These are phyloP conservation scores for Aureobasidium sp. DNA, from an alignment of 2,329 filamentous ascomycete genomes.

Conservation along the genomic window DNA sequence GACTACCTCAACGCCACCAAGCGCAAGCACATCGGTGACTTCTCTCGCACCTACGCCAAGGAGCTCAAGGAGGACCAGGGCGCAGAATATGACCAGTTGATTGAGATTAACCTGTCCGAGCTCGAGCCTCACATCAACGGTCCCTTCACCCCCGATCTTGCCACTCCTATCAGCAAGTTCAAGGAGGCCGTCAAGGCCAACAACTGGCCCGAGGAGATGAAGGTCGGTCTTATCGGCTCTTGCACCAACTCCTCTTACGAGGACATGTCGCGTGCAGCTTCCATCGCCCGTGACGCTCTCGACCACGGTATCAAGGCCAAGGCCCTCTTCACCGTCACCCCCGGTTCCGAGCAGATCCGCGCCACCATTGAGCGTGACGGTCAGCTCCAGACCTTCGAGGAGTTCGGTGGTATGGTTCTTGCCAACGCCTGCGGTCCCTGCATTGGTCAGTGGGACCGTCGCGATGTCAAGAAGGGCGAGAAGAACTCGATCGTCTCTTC, in stretches of 20 bases:
- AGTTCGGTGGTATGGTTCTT: conserved; percentile 89
- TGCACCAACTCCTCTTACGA: conserved; percentile 89
- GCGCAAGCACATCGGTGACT: conserved; percentile 83
- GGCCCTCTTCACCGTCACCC: conserved; percentile 87
- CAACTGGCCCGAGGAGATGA: conserved; percentile 92
- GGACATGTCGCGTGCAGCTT: conserved; percentile 90
- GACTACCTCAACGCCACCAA: conserved; percentile 91
- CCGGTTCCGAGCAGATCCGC: conserved; percentile 93
- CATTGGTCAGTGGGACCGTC: conserved; percentile 92
- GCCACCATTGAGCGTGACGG: conserved; percentile 87
- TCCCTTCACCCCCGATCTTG: conserved; percentile 96
- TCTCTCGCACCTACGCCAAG: conserved; percentile 71
- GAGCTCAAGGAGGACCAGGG: conserved; percentile 83
- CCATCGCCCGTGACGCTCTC: conserved; percentile 84
- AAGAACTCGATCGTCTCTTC: conserved; percentile 96
- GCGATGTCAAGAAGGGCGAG: conserved; percentile 88
- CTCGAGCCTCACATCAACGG: conserved; percentile 98
- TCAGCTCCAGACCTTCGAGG: conserved; percentile 88
- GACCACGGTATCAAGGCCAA: conserved; percentile 91
- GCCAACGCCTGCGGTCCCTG: conserved; percentile 90
- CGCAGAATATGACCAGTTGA: conserved; percentile 88
- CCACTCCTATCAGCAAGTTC: conserved; percentile 96
- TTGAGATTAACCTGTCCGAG: conserved; percentile 90
- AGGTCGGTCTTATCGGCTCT: conserved; percentile 93
- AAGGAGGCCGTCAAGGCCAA: conserved; percentile 89